These are phyloP conservation scores for Acanthamoeba sp. DNA, from an alignment of 208 protist genomes.

Conservation along the genomic window DNA sequence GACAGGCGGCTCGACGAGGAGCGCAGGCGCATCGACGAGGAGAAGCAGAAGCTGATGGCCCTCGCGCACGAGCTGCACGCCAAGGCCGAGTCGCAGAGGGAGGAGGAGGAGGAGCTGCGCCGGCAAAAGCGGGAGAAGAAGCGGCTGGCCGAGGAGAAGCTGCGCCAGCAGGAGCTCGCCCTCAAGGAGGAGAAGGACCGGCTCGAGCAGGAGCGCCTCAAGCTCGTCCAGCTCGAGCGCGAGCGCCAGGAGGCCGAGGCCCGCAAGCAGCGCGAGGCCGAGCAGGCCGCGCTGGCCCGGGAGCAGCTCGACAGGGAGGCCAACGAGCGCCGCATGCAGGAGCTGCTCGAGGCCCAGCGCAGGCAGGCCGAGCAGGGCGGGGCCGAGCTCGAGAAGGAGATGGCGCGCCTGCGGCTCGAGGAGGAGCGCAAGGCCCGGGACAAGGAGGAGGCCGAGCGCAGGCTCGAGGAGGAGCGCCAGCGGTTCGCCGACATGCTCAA, in stretches of 20 bases:
- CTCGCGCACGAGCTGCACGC: background rate
- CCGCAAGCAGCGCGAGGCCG: background rate
- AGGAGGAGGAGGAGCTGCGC: constrained; percentile 27
- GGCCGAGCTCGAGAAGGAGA: constrained; percentile 9
- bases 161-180: background rate
- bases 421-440: background rate
- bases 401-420: background rate
- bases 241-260: background rate
- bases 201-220: background rate
- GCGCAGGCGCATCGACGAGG: constrained; percentile 9
- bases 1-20: constrained; percentile 3
- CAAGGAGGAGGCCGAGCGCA: background rate
- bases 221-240: background rate
- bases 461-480: constrained; percentile 46
- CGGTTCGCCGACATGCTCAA: constrained; percentile 31
- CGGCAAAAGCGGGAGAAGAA: constrained; percentile 48
- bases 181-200: constrained; percentile 44
- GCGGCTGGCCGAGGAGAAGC: constrained; percentile 13
- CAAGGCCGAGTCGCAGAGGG: constrained; percentile 1
- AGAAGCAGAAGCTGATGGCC: constrained; percentile 48
- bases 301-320: background rate
- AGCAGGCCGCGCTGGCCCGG: background rate
- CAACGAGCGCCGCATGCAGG: background rate
- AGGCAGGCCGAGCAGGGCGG: background rate
- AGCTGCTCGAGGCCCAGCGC: background rate